Percentiles rank a stretch among this genome's conserved stretches.
Evolutionary conservation across 148 eudicot species (phyloP).

Genomic region (Camellia lanceoleosa): DNA sequence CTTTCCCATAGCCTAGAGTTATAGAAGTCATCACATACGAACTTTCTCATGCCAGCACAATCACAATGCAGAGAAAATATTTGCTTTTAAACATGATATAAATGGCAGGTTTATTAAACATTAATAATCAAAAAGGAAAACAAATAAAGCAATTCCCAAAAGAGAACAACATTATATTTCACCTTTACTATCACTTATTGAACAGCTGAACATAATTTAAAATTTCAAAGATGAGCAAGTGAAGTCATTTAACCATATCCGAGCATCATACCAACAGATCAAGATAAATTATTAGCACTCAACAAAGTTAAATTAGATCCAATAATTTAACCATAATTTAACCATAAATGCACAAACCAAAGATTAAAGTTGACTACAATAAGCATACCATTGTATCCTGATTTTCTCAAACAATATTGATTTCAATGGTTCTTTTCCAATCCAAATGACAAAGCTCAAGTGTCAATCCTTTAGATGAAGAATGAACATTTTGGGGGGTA

Average conservation of each 20-base stretch:
- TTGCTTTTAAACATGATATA: neutral
- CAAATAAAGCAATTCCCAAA: neutral
- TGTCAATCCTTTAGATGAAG: constrained; percentile 97
- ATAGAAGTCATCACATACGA: neutral
- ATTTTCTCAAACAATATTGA: constrained; percentile 94
- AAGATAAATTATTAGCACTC: no score
- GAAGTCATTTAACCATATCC: neutral
- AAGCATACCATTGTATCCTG: constrained; percentile 91
- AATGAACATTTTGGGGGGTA: constrained; percentile 79
- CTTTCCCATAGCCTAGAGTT: neutral
- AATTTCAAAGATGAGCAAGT: neutral
- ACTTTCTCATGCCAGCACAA: neutral
- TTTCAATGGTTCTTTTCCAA: constrained; percentile 94
- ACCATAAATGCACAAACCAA: neutral
- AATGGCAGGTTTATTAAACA: neutral
- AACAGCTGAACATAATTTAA: neutral
- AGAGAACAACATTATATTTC: neutral
- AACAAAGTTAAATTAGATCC: no score
- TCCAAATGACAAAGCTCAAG: constrained; percentile 99
- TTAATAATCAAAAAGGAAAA: neutral
- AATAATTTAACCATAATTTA: no score
- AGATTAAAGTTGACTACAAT: neutral
- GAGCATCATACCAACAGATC: no score
- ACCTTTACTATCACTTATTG: neutral
- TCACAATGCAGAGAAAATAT: neutral